A percentile compares a stretch with the other conserved stretches of the same genome.
phyloP scores from a whole-genome alignment of 176 grass and related monocot genomes.

The Oryza glaberrima region DNA sequence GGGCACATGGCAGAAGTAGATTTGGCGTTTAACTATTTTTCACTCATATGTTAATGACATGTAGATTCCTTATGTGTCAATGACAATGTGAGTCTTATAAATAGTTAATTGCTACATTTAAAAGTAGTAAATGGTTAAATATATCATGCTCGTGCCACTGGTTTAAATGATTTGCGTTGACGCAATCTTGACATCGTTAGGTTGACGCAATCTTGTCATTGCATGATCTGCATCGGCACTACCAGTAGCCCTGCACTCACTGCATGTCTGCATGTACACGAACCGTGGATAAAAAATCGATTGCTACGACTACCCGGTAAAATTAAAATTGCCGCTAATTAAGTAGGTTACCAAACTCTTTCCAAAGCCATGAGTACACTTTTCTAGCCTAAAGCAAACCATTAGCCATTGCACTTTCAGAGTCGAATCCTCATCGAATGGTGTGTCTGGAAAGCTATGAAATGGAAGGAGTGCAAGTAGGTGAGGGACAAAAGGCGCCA shows the following conservation, averaged over 20 bases:
- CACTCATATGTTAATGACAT: too few relatives aligned
- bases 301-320: background rate
- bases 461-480: background rate
- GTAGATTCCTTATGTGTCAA: too few relatives aligned
- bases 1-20: too few relatives aligned
- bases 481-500: conserved; percentile 14
- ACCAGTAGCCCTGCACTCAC: background rate
- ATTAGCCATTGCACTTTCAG: conserved; percentile 1
- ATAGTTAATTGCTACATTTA: too few relatives aligned
- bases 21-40: too few relatives aligned
- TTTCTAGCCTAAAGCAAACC: background rate
- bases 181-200: too few relatives aligned
- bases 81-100: too few relatives aligned
- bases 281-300: background rate
- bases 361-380: background rate
- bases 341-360: background rate
- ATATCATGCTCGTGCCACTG: background rate
- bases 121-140: too few relatives aligned
- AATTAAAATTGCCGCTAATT: background rate
- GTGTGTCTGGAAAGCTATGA: background rate
- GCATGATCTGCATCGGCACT: background rate
- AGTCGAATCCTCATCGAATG: conserved; percentile 4
- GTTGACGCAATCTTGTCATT: background rate
- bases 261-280: background rate
- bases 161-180: background rate